These are phyloP conservation scores for Pseudogymnoascus sp. DNA, from an alignment of 2,329 filamentous ascomycete genomes.

Conservation along the genomic window DNA sequence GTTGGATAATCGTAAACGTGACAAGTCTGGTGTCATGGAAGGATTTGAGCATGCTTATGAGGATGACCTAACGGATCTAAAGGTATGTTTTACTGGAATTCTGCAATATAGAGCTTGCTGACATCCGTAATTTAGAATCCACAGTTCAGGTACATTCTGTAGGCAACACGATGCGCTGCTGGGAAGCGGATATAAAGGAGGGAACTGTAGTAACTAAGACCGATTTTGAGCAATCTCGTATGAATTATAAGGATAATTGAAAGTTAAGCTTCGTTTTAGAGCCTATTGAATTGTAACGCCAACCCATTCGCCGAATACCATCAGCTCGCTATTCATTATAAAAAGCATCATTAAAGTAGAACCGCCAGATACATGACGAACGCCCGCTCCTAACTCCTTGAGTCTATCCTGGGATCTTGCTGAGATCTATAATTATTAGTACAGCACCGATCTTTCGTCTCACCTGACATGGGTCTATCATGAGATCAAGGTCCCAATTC, in stretches of 20 bases:
- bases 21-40: slow-evolving; percentile 9
- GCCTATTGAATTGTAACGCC: not conserved
- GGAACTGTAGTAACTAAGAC: not conserved
- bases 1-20: slow-evolving; percentile 1
- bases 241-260: not conserved
- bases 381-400: not conserved
- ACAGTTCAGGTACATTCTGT: slow-evolving; percentile 9
- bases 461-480: too few relatives aligned
- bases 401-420: not conserved
- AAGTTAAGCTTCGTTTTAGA: not conserved
- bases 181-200: not conserved
- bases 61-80: slow-evolving; percentile 11
- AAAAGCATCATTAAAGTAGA: not conserved
- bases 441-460: not conserved
- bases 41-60: slow-evolving; percentile 12
- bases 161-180: not conserved
- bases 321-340: not conserved
- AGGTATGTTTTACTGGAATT: not conserved
- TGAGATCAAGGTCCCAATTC: not conserved
- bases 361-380: not conserved
- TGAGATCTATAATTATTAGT: not conserved
- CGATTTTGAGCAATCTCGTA: not conserved
- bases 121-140: slow-evolving; percentile 7
- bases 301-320: not conserved
- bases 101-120: not conserved